Percentiles rank a stretch among this genome's conserved stretches.
These are phyloP conservation scores for Eucalyptus urophylla DNA, from an alignment of 345 rosid genomes.

Conservation along the genomic window DNA sequence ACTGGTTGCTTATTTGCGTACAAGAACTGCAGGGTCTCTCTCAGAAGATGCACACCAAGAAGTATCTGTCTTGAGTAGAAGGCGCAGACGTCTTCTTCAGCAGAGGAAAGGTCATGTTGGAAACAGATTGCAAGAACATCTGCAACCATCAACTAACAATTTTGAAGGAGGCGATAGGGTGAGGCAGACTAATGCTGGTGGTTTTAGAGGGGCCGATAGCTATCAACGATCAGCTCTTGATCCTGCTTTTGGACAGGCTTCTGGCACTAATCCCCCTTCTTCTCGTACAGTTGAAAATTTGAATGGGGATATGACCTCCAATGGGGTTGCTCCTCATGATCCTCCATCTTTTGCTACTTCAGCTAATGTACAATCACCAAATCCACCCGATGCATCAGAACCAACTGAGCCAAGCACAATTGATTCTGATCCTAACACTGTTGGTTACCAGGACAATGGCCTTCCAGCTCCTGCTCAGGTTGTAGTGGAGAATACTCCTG, in stretches of 20 bases:
- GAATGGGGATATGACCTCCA: constrained; percentile 17
- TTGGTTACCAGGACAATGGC: constrained; percentile 35
- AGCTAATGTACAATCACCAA: constrained; percentile 16
- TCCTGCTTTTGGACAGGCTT: constrained; percentile 33
- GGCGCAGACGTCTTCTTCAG: constrained; percentile 77
- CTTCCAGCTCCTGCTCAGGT: constrained; percentile 98
- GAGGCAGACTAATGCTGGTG: constrained; percentile 26
- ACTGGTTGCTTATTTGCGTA: constrained; percentile 96
- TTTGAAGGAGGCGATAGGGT: constrained; percentile 44
- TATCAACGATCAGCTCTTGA: constrained; percentile 33
- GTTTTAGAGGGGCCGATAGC: constrained; percentile 32
- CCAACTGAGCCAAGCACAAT: constrained; percentile 25
- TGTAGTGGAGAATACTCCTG: constrained; percentile 82
- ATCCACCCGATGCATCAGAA: constrained; percentile 30
- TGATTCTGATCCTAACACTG: constrained; percentile 31
- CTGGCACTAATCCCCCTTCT: constrained; percentile 9
- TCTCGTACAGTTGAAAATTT: constrained; percentile 35
- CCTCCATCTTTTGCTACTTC: constrained; percentile 21
- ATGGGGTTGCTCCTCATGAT: constrained; percentile 42
- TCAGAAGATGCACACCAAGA: constrained; percentile 57
- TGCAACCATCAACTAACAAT: constrained; percentile 29
- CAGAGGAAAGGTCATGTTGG: constrained; percentile 71
- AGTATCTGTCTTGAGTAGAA: constrained; percentile 57
- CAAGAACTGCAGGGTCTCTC: constrained; percentile 57
- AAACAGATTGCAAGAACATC: constrained; percentile 60